Conservation (phyloP, 225 moss, liverwort and hornwort genomes). For the Takakia lepidozioides region DNA sequence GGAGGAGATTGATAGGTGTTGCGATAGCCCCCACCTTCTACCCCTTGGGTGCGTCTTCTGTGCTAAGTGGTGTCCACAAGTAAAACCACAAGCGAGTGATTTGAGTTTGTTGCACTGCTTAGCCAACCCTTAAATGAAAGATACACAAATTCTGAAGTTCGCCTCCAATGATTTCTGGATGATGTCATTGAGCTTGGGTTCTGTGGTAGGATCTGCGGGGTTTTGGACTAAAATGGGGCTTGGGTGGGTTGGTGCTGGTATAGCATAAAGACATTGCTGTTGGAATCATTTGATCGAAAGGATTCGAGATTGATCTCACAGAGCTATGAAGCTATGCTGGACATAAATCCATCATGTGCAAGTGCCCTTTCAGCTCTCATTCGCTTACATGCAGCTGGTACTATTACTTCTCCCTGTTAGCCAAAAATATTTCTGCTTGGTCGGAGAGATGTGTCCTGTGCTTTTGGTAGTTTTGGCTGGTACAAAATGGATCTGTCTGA, state of each 20-base stretch:
- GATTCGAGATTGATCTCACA: constrained; percentile 41
- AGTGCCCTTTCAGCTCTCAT: constrained; percentile 54
- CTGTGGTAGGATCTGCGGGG: no score
- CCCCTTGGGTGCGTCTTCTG: constrained; percentile 52
- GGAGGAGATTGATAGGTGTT: constrained; percentile 73
- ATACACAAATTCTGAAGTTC: no score
- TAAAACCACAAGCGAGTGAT: not conserved
- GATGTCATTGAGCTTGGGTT: no score
- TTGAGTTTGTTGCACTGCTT: not conserved
- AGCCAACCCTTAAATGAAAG: not conserved
- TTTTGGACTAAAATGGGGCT: no score
- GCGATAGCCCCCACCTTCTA: constrained; percentile 34
- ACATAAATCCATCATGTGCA: constrained; percentile 56
- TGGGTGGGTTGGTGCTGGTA: constrained; percentile 4
- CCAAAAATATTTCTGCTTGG: constrained; percentile 1
- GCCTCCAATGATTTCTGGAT: no score
- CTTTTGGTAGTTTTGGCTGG: not conserved
- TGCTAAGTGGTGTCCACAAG: not conserved
- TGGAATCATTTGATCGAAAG: constrained; percentile 69
- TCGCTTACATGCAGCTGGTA: constrained; percentile 60
- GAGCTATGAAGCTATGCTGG: constrained; percentile 48
- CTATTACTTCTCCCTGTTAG: not conserved
- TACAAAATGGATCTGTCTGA: no score
- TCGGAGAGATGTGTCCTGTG: not conserved
- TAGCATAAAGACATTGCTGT: constrained; percentile 70